phyloP scores from a whole-genome alignment of 2,329 filamentous ascomycete species.

The Dactylellina leptospora region DNA sequence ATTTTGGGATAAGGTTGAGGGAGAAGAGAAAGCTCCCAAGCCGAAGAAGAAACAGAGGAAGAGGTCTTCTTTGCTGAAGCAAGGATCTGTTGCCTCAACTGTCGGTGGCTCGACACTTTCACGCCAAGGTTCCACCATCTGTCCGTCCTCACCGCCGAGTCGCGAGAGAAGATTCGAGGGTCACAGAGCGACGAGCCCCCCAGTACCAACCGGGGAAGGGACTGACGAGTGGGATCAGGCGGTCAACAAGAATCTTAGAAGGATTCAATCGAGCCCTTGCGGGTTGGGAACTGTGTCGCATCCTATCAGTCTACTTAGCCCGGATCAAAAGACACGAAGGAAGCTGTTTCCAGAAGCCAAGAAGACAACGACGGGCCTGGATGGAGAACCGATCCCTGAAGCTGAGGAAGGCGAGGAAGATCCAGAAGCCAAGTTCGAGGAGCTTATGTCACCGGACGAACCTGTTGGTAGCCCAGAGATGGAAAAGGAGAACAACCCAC shows the following conservation, averaged over 20 bases:
- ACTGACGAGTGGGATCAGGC: constrained; percentile 59
- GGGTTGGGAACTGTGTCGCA: constrained; percentile 37
- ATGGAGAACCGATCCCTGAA: constrained; percentile 27
- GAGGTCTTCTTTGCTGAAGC: constrained; percentile 36
- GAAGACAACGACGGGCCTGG: constrained; percentile 32
- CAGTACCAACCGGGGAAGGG: constrained; percentile 39
- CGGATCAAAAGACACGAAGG: constrained; percentile 46
- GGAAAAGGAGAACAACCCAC: constrained; percentile 61
- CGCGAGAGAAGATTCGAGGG: constrained; percentile 48
- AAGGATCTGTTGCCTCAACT: constrained; percentile 22
- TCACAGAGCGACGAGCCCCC: constrained; percentile 54
- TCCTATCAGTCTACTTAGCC: constrained; percentile 48
- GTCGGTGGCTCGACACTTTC: constrained; percentile 20
- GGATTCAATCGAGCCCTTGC: constrained; percentile 71
- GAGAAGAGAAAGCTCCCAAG: constrained; percentile 58
- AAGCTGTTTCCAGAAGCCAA: constrained; percentile 49
- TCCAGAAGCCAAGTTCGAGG: constrained; percentile 63
- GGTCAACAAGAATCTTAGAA: constrained; percentile 64
- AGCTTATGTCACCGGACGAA: constrained; percentile 60
- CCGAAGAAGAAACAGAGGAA: constrained; percentile 54
- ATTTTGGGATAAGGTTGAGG: constrained; percentile 71
- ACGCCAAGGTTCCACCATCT: constrained; percentile 18
- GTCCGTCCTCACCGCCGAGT: constrained; percentile 36
- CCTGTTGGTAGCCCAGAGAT: constrained; percentile 54
- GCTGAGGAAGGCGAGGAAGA: constrained; percentile 37